phyloP scores from a whole-genome alignment of 78 protist species.

The Blattamonas nauphoetae region DNA sequence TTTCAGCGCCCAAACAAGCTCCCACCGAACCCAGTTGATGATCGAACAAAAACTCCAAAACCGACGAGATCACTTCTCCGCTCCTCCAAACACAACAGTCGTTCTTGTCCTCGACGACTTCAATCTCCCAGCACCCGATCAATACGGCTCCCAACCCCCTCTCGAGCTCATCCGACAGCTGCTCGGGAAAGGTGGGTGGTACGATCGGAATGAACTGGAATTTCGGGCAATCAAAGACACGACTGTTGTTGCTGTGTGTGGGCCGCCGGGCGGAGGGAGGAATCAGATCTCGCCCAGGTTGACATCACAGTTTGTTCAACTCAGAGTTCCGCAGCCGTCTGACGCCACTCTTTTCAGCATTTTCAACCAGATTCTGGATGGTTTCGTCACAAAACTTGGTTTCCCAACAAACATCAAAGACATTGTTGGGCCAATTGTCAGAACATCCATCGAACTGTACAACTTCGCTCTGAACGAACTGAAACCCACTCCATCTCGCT shows the following conservation, averaged over 20 bases:
- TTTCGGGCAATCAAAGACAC: not conserved
- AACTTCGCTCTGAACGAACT: not conserved
- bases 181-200: slow-evolving; percentile 20
- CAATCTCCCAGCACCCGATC: slow-evolving; percentile 26
- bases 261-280: slow-evolving; percentile 54
- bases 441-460: slow-evolving; percentile 15
- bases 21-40: slow-evolving; percentile 3
- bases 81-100: not conserved
- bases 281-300: slow-evolving; percentile 50
- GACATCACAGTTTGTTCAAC: slow-evolving; percentile 36
- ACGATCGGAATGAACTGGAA: not conserved
- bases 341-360: slow-evolving; percentile 34
- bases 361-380: slow-evolving; percentile 46
- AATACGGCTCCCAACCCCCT: slow-evolving; percentile 43
- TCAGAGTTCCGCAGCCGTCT: slow-evolving; percentile 37
- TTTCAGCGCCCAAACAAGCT: slow-evolving; percentile 12
- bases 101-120: slow-evolving; percentile 21
- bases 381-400: too few relatives aligned
- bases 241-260: not conserved
- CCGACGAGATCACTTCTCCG: not conserved
- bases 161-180: slow-evolving; percentile 37
- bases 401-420: not conserved
- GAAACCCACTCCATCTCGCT: slow-evolving; percentile 39
- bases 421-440: slow-evolving; percentile 27
- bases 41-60: slow-evolving; percentile 2